Base-by-base conservation (phyloP, 495 filamentous ascomycete genomes). In the Penicillium paxilli region DNA sequence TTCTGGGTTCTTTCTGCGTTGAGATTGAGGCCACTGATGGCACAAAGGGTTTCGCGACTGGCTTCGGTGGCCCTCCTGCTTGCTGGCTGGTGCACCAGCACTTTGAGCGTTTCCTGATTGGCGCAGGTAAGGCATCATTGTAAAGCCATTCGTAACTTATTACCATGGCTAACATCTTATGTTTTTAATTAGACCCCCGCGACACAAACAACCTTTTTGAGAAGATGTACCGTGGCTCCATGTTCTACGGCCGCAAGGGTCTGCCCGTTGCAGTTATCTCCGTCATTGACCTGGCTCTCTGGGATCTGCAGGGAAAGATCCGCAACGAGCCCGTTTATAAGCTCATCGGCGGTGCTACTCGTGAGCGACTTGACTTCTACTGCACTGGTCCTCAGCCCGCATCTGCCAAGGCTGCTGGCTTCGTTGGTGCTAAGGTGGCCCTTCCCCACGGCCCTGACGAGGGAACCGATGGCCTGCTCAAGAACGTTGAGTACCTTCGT, bases 221-320 rank as follows among this genome's bases (percentile, higher is more conserved):
- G 70, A 90, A 94, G 70, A 96, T 96, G 92, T 96, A 96, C 75
- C 86, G 91, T 26, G 90, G 82, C 10, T 92, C 90, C 32, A 93
- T 95, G 87, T 96, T 95, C 80, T 96, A 96, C 65, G 92, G 92
- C 44, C 85, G 92, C 52, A 96, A 96, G 70, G 92, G 92, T 17
- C 81, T 96, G 21, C 87, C 92, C 2, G 83, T 92, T 11, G 92
- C 92, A 28, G 88, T 92, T 62, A 96, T 96, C 67, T 94, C 90
- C 0, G 92, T 95, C 55, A 92, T 96, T 61, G 92, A 96, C 60
- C 76, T 96, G 44, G 92, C 92, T 2, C 75, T 96, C 24, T 96
- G 92, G 92, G 92, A 96, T 76, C 75, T 96, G 20, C 71, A 91
- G 6, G 92, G 92, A 48, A 96, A 96, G 74, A 81, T 96, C 49